These are phyloP conservation scores for Epichloe uncinata DNA, from an alignment of 2,329 filamentous ascomycete genomes.

Conservation along the genomic window DNA sequence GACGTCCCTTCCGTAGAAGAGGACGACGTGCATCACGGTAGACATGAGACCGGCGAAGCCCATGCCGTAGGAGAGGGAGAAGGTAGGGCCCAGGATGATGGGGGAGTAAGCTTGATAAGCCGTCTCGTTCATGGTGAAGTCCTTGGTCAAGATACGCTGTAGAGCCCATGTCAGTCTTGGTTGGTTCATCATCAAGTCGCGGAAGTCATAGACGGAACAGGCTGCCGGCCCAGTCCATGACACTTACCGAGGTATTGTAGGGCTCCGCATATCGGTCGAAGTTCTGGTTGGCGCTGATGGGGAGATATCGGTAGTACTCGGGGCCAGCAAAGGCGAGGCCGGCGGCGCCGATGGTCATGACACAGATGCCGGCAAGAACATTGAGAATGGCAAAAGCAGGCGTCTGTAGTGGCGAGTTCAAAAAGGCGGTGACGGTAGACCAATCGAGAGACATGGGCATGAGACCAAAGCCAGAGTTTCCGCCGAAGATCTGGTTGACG, in stretches of 20 bases:
- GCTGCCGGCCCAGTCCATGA: background rate
- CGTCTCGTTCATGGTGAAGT: constrained; percentile 38
- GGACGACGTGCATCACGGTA: constrained; percentile 35
- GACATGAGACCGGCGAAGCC: constrained; percentile 42
- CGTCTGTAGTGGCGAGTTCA: constrained; percentile 42
- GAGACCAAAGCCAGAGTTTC: constrained; percentile 44
- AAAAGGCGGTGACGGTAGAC: constrained; percentile 44
- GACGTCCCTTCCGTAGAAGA: constrained; percentile 41
- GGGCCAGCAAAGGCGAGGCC: constrained; percentile 37
- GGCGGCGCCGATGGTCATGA: constrained; percentile 37
- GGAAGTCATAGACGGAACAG: background rate
- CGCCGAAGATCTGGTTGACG: constrained; percentile 54
- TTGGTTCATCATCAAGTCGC: background rate
- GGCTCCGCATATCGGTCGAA: constrained; percentile 45
- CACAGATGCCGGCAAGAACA: constrained; percentile 37
- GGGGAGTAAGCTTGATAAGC: constrained; percentile 48
- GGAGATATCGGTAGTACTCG: constrained; percentile 42
- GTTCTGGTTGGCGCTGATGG: constrained; percentile 37
- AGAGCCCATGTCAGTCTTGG: background rate
- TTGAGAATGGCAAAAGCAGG: constrained; percentile 49
- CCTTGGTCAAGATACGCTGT: constrained; percentile 36
- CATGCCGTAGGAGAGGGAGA: constrained; percentile 41
- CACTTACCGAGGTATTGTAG: constrained; percentile 34
- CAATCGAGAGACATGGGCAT: constrained; percentile 56
- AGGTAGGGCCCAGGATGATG: constrained; percentile 39